These are phyloP conservation scores for Hippophae gyantsensis DNA, from an alignment of 306 rosid genomes.

Conservation along the genomic window DNA sequence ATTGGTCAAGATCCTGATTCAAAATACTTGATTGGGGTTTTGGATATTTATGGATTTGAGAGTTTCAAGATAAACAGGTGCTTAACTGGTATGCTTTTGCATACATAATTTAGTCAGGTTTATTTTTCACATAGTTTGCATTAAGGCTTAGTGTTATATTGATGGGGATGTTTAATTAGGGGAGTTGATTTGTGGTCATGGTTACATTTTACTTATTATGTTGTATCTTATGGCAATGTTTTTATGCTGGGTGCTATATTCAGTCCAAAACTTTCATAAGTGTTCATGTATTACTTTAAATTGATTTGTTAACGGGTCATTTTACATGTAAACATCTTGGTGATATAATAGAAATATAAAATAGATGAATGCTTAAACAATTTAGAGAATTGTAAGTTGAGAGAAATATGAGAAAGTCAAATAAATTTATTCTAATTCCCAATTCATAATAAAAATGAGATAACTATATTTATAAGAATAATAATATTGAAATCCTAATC, in stretches of 20 bases:
- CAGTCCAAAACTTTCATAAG: neutral
- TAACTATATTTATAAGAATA: too few species aligned
- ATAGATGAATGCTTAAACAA: too few species aligned
- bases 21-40: slow-evolving; percentile 74
- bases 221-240: neutral
- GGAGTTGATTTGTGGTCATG: slow-evolving; percentile 9
- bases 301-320: too few species aligned
- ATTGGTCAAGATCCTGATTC: slow-evolving; percentile 89
- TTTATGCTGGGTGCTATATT: slow-evolving; percentile 2
- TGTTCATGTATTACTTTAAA: neutral
- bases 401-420: too few species aligned
- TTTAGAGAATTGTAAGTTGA: too few species aligned
- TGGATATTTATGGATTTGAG: slow-evolving; percentile 98
- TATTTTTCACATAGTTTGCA: slow-evolving; percentile 18
- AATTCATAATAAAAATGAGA: too few species aligned
- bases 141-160: slow-evolving; percentile 13
- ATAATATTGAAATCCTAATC: too few species aligned
- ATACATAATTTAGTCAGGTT: slow-evolving; percentile 31
- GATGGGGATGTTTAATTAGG: slow-evolving; percentile 11
- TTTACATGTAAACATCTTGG: too few species aligned
- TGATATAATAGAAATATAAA: too few species aligned
- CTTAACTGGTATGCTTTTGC: slow-evolving; percentile 54
- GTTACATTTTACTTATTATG: slow-evolving; percentile 6
- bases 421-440: too few species aligned
- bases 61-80: slow-evolving; percentile 99